phyloP scores from a whole-genome alignment of 2,329 filamentous ascomycete genomes.

The Cladosporium sp. region DNA sequence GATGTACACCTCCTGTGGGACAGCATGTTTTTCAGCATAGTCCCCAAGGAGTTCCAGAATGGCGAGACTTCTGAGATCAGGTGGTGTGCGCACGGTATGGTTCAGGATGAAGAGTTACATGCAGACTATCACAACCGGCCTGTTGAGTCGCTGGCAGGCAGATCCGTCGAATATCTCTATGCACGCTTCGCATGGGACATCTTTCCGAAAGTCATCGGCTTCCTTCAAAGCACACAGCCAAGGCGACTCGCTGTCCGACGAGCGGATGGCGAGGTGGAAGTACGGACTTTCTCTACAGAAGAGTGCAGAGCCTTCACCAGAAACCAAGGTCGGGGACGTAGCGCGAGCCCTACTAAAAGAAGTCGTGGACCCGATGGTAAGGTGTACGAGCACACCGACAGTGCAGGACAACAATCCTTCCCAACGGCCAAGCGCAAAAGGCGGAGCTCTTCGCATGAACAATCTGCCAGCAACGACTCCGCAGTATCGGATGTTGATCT shows the following conservation, averaged over 20 bases:
- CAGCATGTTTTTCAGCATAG: conserved; percentile 18
- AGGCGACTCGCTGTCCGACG: conserved; percentile 7
- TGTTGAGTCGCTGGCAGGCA: conserved; percentile 19
- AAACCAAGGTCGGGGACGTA: neutral
- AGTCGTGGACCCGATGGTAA: neutral
- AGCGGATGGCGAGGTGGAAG: neutral
- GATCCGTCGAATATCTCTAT: conserved; percentile 14
- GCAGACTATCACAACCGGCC: conserved; percentile 11
- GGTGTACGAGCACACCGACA: neutral
- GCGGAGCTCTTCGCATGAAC: neutral
- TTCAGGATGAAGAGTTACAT: conserved; percentile 12
- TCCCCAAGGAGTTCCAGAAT: conserved; percentile 14
- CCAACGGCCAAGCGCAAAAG: conserved; percentile 3
- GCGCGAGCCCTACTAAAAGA: conserved; percentile 8
- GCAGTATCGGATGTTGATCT: conserved; percentile 1
- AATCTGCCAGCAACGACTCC: neutral
- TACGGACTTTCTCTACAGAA: conserved; percentile 5
- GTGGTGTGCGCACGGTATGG: conserved; percentile 3
- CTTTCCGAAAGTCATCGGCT: conserved; percentile 28
- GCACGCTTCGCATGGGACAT: conserved; percentile 15
- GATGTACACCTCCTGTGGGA: conserved; percentile 23
- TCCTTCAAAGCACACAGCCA: conserved; percentile 11
- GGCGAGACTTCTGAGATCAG: neutral
- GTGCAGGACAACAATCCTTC: neutral
- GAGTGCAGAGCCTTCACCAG: neutral